A percentile compares a stretch with the other conserved stretches of the same genome.
Conservation (phyloP, 2,329 filamentous ascomycete genomes). For the Colletotrichum tanaceti region DNA sequence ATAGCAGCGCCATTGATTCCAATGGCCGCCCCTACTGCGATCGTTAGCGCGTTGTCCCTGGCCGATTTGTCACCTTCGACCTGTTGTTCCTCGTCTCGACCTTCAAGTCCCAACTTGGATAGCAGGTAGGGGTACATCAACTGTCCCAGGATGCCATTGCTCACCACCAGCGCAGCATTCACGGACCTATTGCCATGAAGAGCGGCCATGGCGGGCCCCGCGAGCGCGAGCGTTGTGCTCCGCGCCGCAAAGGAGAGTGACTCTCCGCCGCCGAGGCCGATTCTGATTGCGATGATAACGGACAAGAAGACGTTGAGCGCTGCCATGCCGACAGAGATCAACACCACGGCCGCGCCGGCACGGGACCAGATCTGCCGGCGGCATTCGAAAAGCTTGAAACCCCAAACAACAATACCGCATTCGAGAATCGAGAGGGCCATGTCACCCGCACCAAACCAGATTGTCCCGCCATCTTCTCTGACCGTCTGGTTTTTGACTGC, state of each 20-base stretch:
- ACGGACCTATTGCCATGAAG: conserved; percentile 59
- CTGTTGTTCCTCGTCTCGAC: not conserved
- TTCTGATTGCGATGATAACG: conserved; percentile 51
- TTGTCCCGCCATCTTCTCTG: conserved; percentile 33
- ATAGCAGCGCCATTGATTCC: conserved; percentile 71
- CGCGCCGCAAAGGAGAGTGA: conserved; percentile 62
- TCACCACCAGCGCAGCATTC: conserved; percentile 63
- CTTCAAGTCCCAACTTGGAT: conserved; percentile 43
- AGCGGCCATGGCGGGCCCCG: conserved; percentile 58
- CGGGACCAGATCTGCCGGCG: conserved; percentile 58
- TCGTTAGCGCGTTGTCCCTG: conserved; percentile 50
- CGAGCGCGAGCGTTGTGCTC: conserved; percentile 62
- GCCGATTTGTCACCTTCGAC: not conserved
- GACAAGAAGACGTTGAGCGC: conserved; percentile 57
- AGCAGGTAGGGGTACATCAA: conserved; percentile 53
- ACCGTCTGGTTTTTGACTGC: conserved; percentile 31
- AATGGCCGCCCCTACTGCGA: conserved; percentile 64
- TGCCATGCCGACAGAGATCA: conserved; percentile 53
- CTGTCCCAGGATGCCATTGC: conserved; percentile 61
- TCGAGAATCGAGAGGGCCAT: conserved; percentile 61
- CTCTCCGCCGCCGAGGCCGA: conserved; percentile 52
- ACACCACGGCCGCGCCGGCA: conserved; percentile 54
- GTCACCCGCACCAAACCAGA: conserved; percentile 60
- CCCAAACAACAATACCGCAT: conserved; percentile 64
- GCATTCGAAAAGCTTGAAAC: conserved; percentile 65